Percentiles rank a stretch among this genome's conserved stretches.
phyloP scores from a whole-genome alignment of 371 early-diverging fungal genomes.

The Mucor circinelloides region DNA sequence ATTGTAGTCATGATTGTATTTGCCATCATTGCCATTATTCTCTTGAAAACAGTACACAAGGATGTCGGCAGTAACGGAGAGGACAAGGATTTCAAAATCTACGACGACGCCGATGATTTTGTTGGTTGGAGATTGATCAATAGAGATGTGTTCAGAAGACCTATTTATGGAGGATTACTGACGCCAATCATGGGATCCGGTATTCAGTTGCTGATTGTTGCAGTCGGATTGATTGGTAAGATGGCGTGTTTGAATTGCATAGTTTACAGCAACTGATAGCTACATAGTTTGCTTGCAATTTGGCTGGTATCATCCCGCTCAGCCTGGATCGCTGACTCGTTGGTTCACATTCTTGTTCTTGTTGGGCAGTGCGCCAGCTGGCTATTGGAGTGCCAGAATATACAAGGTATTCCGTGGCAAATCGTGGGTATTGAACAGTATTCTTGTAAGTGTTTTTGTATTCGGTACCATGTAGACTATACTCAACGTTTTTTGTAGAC shows the following conservation, averaged over 20 bases:
- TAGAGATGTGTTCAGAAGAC: slow-evolving; percentile 51
- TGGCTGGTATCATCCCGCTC: slow-evolving; percentile 40
- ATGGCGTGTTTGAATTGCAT: neutral
- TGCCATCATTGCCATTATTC: slow-evolving; percentile 27
- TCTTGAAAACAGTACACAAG: slow-evolving; percentile 35
- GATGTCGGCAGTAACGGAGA: slow-evolving; percentile 14
- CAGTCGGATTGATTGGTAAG: slow-evolving; percentile 29
- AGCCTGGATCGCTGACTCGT: slow-evolving; percentile 32
- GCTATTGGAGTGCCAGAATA: slow-evolving; percentile 45
- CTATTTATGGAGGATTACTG: slow-evolving; percentile 49
- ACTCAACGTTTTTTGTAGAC: slow-evolving; percentile 23
- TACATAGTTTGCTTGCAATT: slow-evolving; percentile 12
- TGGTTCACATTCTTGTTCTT: slow-evolving; percentile 26
- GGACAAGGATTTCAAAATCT: slow-evolving; percentile 22
- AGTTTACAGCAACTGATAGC: neutral
- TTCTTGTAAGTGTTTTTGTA: slow-evolving; percentile 29
- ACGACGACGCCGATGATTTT: slow-evolving; percentile 47
- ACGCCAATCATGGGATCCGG: slow-evolving; percentile 51
- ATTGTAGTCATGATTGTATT: slow-evolving; percentile 25
- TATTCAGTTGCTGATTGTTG: slow-evolving; percentile 31
- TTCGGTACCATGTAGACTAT: neutral
- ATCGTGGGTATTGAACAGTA: slow-evolving; percentile 48
- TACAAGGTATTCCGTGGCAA: slow-evolving; percentile 50
- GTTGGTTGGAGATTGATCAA: slow-evolving; percentile 50
- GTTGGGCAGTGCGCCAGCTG: slow-evolving; percentile 36